phyloP scores from a whole-genome alignment of 164 flowering plant species.

The Amborella trichopoda region DNA sequence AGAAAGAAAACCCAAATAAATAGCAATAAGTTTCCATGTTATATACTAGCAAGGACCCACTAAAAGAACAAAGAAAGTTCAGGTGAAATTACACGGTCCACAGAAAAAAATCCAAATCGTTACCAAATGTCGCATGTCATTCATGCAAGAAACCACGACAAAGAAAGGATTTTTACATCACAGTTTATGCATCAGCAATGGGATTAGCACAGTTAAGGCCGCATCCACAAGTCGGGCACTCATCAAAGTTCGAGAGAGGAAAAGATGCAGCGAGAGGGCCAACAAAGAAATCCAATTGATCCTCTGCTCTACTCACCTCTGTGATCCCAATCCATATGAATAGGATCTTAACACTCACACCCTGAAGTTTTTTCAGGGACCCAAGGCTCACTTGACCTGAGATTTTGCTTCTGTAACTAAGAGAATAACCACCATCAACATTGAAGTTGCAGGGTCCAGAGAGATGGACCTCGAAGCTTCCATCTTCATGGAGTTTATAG shows the following conservation, averaged over 20 bases:
- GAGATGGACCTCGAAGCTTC: constrained; percentile 14
- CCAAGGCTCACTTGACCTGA: constrained; percentile 13
- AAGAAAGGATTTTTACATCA: no score
- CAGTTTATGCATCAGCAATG: background rate
- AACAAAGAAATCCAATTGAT: constrained; percentile 12
- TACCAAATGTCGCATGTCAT: no score
- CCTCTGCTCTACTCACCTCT: constrained; percentile 10
- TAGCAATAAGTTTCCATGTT: no score
- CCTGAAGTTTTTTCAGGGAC: constrained; percentile 17
- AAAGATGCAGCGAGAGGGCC: constrained; percentile 18
- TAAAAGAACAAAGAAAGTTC: no score
- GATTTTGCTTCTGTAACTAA: constrained; percentile 14
- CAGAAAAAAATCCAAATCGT: no score
- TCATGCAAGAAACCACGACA: no score
- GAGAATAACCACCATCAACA: constrained; percentile 15
- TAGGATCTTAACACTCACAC: constrained; percentile 18
- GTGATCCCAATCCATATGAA: constrained; percentile 17
- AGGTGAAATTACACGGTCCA: no score
- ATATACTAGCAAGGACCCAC: no score
- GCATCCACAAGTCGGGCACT: constrained; percentile 12
- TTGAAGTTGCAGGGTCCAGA: constrained; percentile 14
- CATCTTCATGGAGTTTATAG: constrained; percentile 16
- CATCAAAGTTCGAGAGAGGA: constrained; percentile 17
- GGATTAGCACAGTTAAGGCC: constrained; percentile 2
- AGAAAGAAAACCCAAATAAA: no score